A percentile compares a stretch with the other conserved stretches of the same genome.
Evolutionary conservation across 768 basidiomycete species (phyloP).

Genomic region (Inosperma sp.): DNA sequence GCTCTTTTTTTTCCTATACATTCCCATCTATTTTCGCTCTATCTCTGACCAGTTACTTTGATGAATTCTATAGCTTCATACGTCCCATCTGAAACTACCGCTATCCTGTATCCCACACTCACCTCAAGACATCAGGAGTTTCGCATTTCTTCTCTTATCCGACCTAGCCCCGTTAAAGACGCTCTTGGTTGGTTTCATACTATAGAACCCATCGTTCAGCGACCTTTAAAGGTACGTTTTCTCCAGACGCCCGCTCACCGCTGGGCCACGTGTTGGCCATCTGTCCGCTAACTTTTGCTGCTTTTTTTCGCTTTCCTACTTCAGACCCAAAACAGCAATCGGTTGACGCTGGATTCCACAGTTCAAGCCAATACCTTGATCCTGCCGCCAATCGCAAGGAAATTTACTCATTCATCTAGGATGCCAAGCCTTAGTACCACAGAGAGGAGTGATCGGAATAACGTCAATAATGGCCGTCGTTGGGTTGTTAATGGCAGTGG

Average conservation of each 20-base stretch:
- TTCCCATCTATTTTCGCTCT: not conserved
- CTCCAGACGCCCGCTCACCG: conserved; percentile 5
- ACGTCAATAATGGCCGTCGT: conserved; percentile 42
- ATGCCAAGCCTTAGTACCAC: conserved; percentile 45
- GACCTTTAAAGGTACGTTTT: conserved; percentile 42
- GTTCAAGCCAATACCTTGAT: no score
- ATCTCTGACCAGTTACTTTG: conserved; percentile 7
- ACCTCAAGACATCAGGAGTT: no score
- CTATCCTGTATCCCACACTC: no score
- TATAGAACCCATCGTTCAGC: conserved; percentile 41
- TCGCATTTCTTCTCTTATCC: conserved; percentile 25
- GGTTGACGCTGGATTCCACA: no score
- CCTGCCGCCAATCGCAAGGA: no score
- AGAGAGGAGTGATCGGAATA: conserved; percentile 29
- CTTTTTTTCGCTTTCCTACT: no score
- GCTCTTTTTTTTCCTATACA: not conserved
- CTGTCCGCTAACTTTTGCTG: no score
- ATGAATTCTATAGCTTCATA: conserved; percentile 6
- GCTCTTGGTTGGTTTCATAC: conserved; percentile 47
- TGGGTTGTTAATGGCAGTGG: conserved; percentile 65
- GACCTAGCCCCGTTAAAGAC: conserved; percentile 31
- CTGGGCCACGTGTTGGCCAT: conserved; percentile 36
- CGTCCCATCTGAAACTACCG: no score
- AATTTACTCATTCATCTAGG: no score
- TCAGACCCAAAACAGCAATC: conserved; percentile 49